These are phyloP conservation scores for Agapanthus africanus DNA, from an alignment of 106 monocot species.

Conservation along the genomic window DNA sequence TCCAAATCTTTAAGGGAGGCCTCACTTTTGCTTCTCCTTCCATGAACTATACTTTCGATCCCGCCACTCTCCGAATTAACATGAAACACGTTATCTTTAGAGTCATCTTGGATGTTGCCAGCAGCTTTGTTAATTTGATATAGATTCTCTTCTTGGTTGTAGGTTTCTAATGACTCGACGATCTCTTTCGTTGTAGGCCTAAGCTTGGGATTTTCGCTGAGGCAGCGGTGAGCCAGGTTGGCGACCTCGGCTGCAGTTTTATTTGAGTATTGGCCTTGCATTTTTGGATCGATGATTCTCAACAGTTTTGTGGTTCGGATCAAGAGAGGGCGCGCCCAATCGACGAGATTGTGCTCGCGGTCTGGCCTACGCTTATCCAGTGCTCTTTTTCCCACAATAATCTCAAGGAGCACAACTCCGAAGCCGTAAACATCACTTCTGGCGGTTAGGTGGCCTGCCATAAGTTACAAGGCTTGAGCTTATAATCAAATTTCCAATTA, in stretches of 20 bases:
- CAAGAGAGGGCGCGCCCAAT: constrained; percentile 59
- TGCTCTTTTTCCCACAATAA: constrained; percentile 52
- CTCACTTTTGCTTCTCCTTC: background rate
- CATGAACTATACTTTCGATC: background rate
- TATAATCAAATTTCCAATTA: background rate
- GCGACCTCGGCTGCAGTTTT: constrained; percentile 27
- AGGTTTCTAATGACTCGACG: constrained; percentile 30
- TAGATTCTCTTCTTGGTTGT: constrained; percentile 8
- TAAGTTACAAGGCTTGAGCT: background rate
- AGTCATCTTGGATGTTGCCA: background rate
- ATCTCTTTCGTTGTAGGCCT: constrained; percentile 55
- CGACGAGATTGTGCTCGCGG: constrained; percentile 41
- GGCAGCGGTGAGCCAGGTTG: constrained; percentile 47
- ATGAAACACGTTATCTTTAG: background rate
- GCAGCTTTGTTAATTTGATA: constrained; percentile 5
- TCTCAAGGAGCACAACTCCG: constrained; percentile 72
- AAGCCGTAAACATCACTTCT: constrained; percentile 67
- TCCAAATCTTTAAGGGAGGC: background rate
- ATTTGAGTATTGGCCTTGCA: constrained; percentile 51
- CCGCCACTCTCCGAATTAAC: background rate
- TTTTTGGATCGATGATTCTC: constrained; percentile 53
- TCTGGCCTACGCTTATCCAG: constrained; percentile 40
- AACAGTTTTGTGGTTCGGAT: constrained; percentile 39
- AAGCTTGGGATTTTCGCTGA: constrained; percentile 47
- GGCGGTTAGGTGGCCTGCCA: constrained; percentile 64